Evolutionary conservation across 108 stramenopile species (phyloP).

Genomic region (Skeletonema menzelii): DNA sequence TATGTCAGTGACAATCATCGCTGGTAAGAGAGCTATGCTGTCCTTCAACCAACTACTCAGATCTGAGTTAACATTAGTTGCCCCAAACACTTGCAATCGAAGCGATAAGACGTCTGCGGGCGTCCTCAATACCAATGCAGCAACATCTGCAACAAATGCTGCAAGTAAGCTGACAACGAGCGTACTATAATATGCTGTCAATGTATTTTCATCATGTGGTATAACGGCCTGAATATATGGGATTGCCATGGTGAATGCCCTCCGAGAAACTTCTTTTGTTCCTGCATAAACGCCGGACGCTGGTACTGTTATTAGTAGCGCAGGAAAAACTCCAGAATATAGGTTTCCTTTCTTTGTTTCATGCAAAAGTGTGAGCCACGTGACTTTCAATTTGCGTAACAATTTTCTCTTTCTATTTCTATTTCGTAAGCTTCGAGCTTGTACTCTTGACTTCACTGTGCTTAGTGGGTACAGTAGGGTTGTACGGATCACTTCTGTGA

Average conservation of each 20-base stretch:
- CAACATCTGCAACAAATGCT: slow-evolving; percentile 70
- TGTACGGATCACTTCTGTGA: slow-evolving; percentile 73
- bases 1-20: slow-evolving; percentile 49
- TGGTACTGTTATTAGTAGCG: slow-evolving; percentile 74
- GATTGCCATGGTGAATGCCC: slow-evolving; percentile 51
- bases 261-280: slow-evolving; percentile 68
- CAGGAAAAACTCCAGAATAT: slow-evolving; percentile 72
- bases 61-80: slow-evolving; percentile 42
- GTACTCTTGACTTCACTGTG: slow-evolving; percentile 77
- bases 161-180: slow-evolving; percentile 43
- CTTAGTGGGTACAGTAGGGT: slow-evolving; percentile 67
- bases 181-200: slow-evolving; percentile 17
- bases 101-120: slow-evolving; percentile 75
- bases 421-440: slow-evolving; percentile 46
- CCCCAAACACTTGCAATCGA: slow-evolving; percentile 63
- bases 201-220: neutral
- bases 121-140: slow-evolving; percentile 66
- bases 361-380: slow-evolving; percentile 44
- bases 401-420: slow-evolving; percentile 27
- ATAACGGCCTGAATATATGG: slow-evolving; percentile 1
- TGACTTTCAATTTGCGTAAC: slow-evolving; percentile 35
- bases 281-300: slow-evolving; percentile 85
- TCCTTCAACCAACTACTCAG: slow-evolving; percentile 75
- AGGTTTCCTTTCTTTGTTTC: slow-evolving; percentile 64
- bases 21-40: slow-evolving; percentile 60